phyloP scores from a whole-genome alignment of 306 rosid species.

The Lathyrus sativus region DNA sequence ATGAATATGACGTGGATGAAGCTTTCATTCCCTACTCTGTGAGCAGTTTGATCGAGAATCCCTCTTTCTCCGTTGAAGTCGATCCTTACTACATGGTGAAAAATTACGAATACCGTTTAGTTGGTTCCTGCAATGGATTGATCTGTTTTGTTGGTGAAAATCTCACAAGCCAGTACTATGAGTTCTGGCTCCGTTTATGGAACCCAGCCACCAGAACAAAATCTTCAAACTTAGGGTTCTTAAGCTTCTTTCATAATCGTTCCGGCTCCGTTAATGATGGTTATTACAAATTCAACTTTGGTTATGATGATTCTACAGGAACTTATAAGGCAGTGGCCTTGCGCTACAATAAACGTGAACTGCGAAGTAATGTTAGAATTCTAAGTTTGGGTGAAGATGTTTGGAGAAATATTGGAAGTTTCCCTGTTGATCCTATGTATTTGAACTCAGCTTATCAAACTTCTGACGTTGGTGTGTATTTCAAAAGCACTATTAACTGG shows the following conservation, averaged over 20 bases:
- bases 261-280: background rate
- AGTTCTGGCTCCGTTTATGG: background rate
- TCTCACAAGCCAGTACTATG: background rate
- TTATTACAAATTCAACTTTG: background rate
- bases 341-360: background rate
- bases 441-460: background rate
- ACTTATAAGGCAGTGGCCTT: background rate
- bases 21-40: background rate
- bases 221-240: background rate
- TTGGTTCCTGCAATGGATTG: background rate
- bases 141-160: background rate
- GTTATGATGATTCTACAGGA: background rate
- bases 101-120: too few species aligned
- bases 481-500: background rate
- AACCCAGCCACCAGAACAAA: background rate
- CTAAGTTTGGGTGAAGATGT: background rate
- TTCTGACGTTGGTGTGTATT: background rate
- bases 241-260: too few species aligned
- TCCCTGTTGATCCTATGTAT: background rate
- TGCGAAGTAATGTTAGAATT: background rate
- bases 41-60: background rate
- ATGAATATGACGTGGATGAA: too few species aligned
- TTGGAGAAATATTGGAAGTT: background rate
- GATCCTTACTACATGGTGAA: background rate
- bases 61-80: background rate